These are phyloP conservation scores for Aspergillus eucalypticola DNA, from an alignment of 2,329 filamentous ascomycete genomes.

Conservation along the genomic window DNA sequence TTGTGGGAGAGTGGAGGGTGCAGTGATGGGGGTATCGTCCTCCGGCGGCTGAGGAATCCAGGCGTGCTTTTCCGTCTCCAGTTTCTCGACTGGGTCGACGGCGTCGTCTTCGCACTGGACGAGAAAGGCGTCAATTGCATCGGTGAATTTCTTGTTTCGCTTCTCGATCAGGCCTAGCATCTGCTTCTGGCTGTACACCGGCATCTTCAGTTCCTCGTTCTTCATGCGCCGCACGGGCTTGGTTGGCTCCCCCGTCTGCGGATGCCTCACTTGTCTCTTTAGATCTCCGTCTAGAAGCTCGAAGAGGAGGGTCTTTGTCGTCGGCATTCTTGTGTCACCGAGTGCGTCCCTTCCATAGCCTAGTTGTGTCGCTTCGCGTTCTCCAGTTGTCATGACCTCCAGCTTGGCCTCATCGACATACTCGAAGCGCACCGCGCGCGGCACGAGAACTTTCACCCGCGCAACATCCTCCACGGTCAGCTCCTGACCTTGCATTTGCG, in stretches of 20 bases:
- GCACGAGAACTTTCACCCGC: constrained; percentile 74
- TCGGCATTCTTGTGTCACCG: constrained; percentile 46
- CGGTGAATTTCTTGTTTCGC: constrained; percentile 78
- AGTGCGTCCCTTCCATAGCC: constrained; percentile 58
- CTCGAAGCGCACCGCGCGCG: constrained; percentile 75
- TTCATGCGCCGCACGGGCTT: constrained; percentile 68
- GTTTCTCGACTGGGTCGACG: constrained; percentile 65
- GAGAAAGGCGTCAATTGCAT: constrained; percentile 74
- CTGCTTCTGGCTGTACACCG: constrained; percentile 88
- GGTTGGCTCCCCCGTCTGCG: constrained; percentile 71
- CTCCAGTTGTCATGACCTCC: constrained; percentile 70
- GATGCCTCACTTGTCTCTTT: constrained; percentile 72
- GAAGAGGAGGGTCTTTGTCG: constrained; percentile 71
- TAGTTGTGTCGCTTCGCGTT: constrained; percentile 54
- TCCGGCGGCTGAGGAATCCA: constrained; percentile 64
- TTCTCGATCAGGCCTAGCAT: constrained; percentile 88
- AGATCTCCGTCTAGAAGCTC: constrained; percentile 92
- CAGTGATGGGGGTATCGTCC: constrained; percentile 34
- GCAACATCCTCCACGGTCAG: constrained; percentile 78
- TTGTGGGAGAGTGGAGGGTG: constrained; percentile 58
- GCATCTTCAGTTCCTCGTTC: constrained; percentile 84
- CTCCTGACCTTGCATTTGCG: constrained; percentile 67
- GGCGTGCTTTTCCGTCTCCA: constrained; percentile 60
- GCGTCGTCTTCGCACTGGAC: constrained; percentile 66
- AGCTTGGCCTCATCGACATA: constrained; percentile 85